These are phyloP conservation scores for Combretum micranthum DNA, from an alignment of 345 rosid species.

Conservation along the genomic window DNA sequence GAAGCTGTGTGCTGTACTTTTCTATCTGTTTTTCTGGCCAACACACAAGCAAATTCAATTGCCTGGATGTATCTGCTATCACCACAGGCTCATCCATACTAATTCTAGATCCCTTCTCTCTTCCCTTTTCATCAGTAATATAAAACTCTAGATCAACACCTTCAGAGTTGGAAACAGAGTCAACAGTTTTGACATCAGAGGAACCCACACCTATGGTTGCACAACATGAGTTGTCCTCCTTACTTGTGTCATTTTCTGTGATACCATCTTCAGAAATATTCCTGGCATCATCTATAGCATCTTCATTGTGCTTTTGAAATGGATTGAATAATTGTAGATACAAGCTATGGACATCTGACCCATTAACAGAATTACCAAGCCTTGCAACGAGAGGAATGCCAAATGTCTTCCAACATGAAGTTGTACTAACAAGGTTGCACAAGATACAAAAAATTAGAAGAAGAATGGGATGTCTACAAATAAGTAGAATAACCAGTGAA, in stretches of 20 bases:
- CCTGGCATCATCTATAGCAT: constrained; percentile 19
- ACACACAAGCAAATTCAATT: constrained; percentile 57
- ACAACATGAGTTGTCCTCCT: constrained; percentile 23
- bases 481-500: too few species aligned
- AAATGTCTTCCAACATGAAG: constrained; percentile 50
- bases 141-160: constrained; percentile 56
- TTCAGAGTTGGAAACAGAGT: constrained; percentile 41
- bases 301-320: constrained; percentile 38
- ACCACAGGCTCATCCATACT: constrained; percentile 44
- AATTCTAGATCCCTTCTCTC: constrained; percentile 39
- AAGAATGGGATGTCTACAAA: background rate
- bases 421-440: constrained; percentile 45
- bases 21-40: constrained; percentile 70
- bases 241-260: constrained; percentile 30
- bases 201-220: constrained; percentile 25
- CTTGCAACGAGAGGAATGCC: constrained; percentile 86
- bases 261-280: constrained; percentile 22
- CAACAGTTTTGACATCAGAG: constrained; percentile 28
- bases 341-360: constrained; percentile 49
- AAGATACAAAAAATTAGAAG: constrained; percentile 11
- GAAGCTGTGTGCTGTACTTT: constrained; percentile 42
- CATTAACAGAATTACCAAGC: constrained; percentile 37
- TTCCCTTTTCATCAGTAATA: constrained; percentile 64
- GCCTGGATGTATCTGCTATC: constrained; percentile 27
- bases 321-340: constrained; percentile 60